Conservation (phyloP, 2,329 filamentous ascomycete species). For the Phialemonium atrogriseum region DNA sequence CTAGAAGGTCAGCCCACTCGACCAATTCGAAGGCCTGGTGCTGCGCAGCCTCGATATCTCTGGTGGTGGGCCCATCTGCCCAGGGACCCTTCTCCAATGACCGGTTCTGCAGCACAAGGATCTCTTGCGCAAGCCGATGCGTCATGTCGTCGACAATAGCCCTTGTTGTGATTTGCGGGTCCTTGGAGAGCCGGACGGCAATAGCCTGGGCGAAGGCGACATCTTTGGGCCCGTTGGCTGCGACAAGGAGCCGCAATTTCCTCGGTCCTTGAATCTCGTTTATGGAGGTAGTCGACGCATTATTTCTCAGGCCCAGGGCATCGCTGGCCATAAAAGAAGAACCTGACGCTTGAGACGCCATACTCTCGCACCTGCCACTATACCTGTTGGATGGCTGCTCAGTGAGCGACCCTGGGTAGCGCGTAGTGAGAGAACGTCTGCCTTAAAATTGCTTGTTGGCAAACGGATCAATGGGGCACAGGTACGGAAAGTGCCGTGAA, state of each 20-base stretch:
- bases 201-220: slow-evolving; percentile 58
- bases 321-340: neutral
- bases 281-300: slow-evolving; percentile 20
- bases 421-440: too few species aligned
- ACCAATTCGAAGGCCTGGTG: slow-evolving; percentile 59
- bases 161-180: slow-evolving; percentile 50
- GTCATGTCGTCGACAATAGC: slow-evolving; percentile 60
- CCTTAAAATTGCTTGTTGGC: too few species aligned
- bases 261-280: slow-evolving; percentile 29
- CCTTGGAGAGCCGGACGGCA: slow-evolving; percentile 59
- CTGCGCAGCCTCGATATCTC: slow-evolving; percentile 42
- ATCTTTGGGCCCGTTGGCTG: slow-evolving; percentile 56
- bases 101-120: slow-evolving; percentile 50
- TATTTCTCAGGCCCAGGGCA: neutral
- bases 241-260: slow-evolving; percentile 53
- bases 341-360: slow-evolving; percentile 1
- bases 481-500: too few species aligned
- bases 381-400: neutral
- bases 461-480: too few species aligned
- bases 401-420: too few species aligned
- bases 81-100: slow-evolving; percentile 23
- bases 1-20: slow-evolving; percentile 80
- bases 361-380: neutral
- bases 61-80: slow-evolving; percentile 20
- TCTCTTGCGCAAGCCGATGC: slow-evolving; percentile 53